These are phyloP conservation scores for Galerina marginata DNA, from an alignment of 768 basidiomycete genomes.

Conservation along the genomic window DNA sequence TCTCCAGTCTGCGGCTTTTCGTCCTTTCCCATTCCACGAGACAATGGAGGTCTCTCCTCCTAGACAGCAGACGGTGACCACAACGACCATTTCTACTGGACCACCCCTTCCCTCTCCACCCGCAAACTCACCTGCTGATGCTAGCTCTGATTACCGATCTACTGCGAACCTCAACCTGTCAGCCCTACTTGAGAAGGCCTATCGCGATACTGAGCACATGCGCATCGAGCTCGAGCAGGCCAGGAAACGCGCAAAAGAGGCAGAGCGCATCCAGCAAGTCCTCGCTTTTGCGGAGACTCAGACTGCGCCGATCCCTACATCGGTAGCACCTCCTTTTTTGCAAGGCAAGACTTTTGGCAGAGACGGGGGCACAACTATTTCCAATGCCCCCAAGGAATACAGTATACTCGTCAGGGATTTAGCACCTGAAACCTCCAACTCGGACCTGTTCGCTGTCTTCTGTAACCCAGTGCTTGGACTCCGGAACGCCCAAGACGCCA, in stretches of 20 bases:
- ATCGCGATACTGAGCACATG: constrained; percentile 57
- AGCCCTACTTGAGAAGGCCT: constrained; percentile 56
- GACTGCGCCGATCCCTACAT: constrained; percentile 7
- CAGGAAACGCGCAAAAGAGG: constrained; percentile 55
- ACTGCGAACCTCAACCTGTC: constrained; percentile 59
- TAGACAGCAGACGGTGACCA: not conserved
- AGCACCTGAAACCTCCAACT: constrained; percentile 91
- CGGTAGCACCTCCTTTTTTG: constrained; percentile 13
- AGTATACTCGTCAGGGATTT: constrained; percentile 96
- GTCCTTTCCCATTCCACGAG: not conserved
- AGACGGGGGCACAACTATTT: too few species aligned
- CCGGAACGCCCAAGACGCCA: constrained; percentile 84
- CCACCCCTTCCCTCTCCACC: constrained; percentile 3
- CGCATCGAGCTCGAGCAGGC: constrained; percentile 49
- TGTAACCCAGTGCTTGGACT: constrained; percentile 88
- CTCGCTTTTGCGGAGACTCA: constrained; percentile 22
- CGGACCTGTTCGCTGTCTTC: constrained; percentile 93
- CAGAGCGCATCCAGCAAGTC: constrained; percentile 46
- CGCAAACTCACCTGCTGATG: not conserved
- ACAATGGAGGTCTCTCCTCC: not conserved
- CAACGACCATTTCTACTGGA: not conserved
- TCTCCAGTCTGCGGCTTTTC: not conserved
- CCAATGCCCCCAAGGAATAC: constrained; percentile 78
- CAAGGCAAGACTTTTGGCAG: constrained; percentile 8
- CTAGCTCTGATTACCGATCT: not conserved